Conservation (phyloP, 495 filamentous ascomycete species). For the Cercophora sp. region DNA sequence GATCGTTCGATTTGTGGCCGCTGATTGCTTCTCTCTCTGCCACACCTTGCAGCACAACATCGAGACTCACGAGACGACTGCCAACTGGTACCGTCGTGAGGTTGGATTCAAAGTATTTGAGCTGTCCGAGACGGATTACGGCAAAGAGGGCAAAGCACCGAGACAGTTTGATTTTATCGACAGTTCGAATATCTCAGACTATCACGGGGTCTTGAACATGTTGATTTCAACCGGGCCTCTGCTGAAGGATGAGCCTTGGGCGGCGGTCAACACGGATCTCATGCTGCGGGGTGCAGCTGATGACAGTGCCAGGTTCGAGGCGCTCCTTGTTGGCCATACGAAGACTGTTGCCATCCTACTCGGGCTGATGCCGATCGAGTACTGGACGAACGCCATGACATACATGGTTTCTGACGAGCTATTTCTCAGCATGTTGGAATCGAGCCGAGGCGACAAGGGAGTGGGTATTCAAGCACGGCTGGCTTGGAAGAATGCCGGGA, state of each 20-base stretch:
- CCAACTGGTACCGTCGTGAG: conserved; percentile 28
- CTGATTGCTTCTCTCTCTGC: conserved; percentile 45
- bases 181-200: conserved; percentile 51
- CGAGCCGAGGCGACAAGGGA: conserved; percentile 8
- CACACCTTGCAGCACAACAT: conserved; percentile 38
- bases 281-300: conserved; percentile 20
- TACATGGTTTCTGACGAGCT: conserved; percentile 29
- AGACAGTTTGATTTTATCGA: conserved; percentile 54
- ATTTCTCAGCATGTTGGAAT: conserved; percentile 7
- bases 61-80: conserved; percentile 16
- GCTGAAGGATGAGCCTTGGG: conserved; percentile 32
- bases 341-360: conserved; percentile 44
- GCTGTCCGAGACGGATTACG: conserved; percentile 41
- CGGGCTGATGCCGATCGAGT: conserved; percentile 45
- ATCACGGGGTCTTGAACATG: conserved; percentile 46
- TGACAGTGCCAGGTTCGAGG: conserved; percentile 21
- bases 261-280: conserved; percentile 46
- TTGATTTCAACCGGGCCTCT: conserved; percentile 46
- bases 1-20: conserved; percentile 39
- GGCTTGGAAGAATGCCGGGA: conserved; percentile 30
- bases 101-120: conserved; percentile 25
- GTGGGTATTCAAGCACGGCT: conserved; percentile 22
- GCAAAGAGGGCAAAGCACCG: conserved; percentile 28
- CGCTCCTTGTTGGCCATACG: conserved; percentile 41
- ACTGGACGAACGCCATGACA: conserved; percentile 45